A percentile compares a stretch with the other conserved stretches of the same genome.
These are phyloP conservation scores for Beauveria pseudobassiana DNA, from an alignment of 2,329 filamentous ascomycete species.

Conservation along the genomic window DNA sequence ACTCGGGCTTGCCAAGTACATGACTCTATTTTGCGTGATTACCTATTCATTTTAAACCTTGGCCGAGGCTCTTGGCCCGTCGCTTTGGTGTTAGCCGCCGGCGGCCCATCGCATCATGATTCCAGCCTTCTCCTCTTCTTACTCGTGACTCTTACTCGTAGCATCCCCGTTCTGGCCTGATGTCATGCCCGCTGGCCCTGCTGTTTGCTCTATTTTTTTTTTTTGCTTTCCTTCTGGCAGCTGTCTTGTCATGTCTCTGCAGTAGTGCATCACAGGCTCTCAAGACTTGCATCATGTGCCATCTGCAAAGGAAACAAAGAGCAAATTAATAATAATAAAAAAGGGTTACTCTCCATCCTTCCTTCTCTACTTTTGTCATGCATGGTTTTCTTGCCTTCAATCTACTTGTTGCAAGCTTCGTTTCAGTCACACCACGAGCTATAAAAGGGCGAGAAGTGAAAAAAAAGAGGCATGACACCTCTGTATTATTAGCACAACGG, in stretches of 20 bases:
- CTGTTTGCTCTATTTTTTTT: no score
- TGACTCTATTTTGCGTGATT: no score
- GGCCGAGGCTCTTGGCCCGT: no score
- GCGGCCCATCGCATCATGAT: no score
- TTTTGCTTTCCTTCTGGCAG: no score
- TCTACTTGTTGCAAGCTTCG: neutral
- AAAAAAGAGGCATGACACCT: neutral
- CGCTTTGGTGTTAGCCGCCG: no score
- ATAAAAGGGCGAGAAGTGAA: neutral
- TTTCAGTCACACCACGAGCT: neutral
- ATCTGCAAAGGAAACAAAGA: neutral
- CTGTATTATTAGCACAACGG: no score
- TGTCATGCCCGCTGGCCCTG: neutral
- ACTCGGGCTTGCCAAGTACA: no score
- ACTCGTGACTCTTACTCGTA: neutral
- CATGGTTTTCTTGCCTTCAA: neutral
- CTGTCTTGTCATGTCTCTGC: neutral
- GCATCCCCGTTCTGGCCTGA: no score
- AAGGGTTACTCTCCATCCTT: neutral
- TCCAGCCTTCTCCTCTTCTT: neutral
- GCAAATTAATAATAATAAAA: neutral
- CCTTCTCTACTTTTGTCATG: neutral
- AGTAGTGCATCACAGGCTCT: slow-evolving; percentile 1
- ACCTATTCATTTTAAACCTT: no score
- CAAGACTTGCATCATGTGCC: neutral